Evolutionary conservation across 768 basidiomycete species (phyloP).

Genomic region (Mycena capillaripes): DNA sequence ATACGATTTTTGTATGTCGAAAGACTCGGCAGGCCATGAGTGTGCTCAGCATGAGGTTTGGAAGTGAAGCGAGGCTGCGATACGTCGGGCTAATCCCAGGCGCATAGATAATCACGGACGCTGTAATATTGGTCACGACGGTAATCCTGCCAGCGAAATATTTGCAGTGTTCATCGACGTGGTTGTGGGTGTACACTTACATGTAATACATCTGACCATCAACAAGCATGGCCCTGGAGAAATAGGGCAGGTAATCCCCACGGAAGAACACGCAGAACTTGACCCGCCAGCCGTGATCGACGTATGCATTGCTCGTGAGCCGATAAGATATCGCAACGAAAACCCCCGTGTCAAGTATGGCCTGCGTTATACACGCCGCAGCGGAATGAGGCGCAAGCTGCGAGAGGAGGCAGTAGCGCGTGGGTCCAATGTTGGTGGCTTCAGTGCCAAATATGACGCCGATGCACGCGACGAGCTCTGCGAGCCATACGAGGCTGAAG

Average conservation of each 20-base stretch:
- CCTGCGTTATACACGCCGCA: neutral
- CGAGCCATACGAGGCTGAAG: neutral
- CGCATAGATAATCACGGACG: neutral
- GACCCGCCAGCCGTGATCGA: neutral
- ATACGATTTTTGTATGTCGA: neutral
- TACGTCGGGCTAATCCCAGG: neutral
- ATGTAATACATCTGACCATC: neutral
- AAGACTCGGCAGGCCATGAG: neutral
- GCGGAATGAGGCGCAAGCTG: neutral
- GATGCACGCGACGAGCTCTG: neutral
- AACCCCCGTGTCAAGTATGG: neutral
- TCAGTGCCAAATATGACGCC: neutral
- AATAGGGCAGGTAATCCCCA: neutral
- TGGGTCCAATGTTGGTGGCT: neutral
- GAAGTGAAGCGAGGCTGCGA: neutral
- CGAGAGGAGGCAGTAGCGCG: neutral
- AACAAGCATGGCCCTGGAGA: neutral
- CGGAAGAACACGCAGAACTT: neutral
- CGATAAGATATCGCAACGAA: neutral
- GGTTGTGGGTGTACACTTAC: neutral
- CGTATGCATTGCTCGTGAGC: neutral
- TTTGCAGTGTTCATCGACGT: neutral
- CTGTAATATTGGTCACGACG: neutral
- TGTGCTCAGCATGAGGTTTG: neutral
- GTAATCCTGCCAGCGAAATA: neutral